These are phyloP conservation scores for Camptophora hylomeconis DNA, from an alignment of 2,329 filamentous ascomycete genomes.

Conservation along the genomic window DNA sequence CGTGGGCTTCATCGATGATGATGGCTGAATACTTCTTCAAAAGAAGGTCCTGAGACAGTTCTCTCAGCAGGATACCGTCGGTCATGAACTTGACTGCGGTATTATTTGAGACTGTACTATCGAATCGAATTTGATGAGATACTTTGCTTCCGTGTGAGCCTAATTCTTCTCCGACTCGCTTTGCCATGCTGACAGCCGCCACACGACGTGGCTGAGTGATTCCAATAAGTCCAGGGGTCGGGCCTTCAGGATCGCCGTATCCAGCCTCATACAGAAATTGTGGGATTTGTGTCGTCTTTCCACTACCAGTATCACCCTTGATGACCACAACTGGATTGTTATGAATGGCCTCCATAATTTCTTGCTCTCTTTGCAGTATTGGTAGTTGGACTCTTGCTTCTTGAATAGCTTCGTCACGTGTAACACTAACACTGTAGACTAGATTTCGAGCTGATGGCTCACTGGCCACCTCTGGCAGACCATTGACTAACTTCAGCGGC, in stretches of 20 bases:
- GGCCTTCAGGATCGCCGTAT: constrained; percentile 65
- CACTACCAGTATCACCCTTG: constrained; percentile 89
- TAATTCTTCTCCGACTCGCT: constrained; percentile 75
- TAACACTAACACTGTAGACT: constrained; percentile 61
- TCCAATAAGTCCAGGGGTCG: constrained; percentile 83
- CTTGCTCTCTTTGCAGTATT: constrained; percentile 89
- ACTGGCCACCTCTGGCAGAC: neutral
- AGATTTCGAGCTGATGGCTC: constrained; percentile 23
- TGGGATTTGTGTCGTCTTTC: constrained; percentile 94
- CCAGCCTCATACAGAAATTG: constrained; percentile 93
- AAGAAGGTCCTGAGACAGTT: constrained; percentile 79
- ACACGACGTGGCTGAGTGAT: constrained; percentile 91
- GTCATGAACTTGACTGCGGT: constrained; percentile 99
- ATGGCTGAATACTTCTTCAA: constrained; percentile 84
- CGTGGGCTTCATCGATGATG: constrained; percentile 92
- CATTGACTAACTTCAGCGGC: neutral
- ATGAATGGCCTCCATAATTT: constrained; percentile 94
- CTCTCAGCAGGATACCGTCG: constrained; percentile 84
- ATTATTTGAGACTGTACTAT: constrained; percentile 63
- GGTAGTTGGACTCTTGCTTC: constrained; percentile 66
- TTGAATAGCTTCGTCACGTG: constrained; percentile 61
- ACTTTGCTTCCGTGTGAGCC: constrained; percentile 65
- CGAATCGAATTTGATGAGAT: constrained; percentile 90
- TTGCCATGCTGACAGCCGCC: constrained; percentile 92
- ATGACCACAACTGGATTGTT: constrained; percentile 82